Base-by-base conservation (phyloP, 352 stramenopile species). In the Albugo candida region DNA sequence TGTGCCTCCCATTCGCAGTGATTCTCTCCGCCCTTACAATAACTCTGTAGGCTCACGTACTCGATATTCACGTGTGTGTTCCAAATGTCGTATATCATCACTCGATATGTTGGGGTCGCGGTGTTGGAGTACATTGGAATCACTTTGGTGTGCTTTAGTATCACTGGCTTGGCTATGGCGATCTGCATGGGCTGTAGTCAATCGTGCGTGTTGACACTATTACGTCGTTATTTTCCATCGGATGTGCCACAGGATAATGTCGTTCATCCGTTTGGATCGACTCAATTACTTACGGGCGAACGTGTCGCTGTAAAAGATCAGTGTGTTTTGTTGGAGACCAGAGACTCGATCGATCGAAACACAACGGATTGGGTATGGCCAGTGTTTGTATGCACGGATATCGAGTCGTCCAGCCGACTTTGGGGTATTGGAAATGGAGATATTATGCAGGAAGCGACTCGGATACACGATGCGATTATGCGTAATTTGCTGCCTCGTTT, bases 361-460 rank as follows among this genome's bases (percentile, higher is more conserved):
- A 41, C 41, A 3, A 48, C 65, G 11, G 64, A 65, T 14, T 50
- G 53, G 17, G 52, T 51, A 14, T 63, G 73, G 16, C 69, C 67
- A 6, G 64, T 81, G 34, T 80, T 81, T 41, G 65, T 81, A 18
- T 78, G 70, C 63, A 81, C 69, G n/a, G 69, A 81, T 53, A 74
- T 77, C 46, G 67, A 81, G 47, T 60, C 67, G 11, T 81, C 69
- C 16, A 80, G 55, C 11, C 49, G 58, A 43, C 55, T 80, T 3
- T 80, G 69, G 69, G 37, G 48, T 0, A 37, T 72, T 20, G 45
- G 64, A 11, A 54, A 77, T 20, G 62, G 59, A 1, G 24, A 43
- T 2, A 54, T 70, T 27, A 79, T 81, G 69, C 43, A 54, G 35
- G 58, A 49, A 13, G 69, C 69, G 13, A 69, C 72, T 36, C 63